Percentiles rank a stretch among this genome's conserved stretches.
Conservation (phyloP, 2,329 filamentous ascomycete species). For the Stylonectria norvegica region DNA sequence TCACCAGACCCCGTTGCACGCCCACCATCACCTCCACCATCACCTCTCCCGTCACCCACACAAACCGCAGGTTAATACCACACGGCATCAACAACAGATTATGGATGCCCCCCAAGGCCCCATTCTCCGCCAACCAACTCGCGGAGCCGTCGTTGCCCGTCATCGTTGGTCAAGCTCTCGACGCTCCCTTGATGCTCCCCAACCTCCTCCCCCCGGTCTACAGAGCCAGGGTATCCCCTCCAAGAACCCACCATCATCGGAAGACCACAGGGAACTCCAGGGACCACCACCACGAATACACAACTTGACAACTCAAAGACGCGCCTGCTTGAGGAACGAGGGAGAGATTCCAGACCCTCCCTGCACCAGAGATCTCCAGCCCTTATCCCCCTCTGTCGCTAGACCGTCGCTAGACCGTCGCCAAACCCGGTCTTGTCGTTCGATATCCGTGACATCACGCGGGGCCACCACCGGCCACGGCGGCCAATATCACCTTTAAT, state of each 20-base stretch:
- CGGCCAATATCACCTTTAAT: constrained; percentile 11
- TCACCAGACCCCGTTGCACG: too few relatives aligned
- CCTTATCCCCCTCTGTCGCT: neutral
- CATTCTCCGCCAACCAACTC: neutral
- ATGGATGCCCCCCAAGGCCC: too few relatives aligned
- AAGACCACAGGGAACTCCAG: neutral
- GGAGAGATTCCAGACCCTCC: too few relatives aligned
- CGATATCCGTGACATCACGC: constrained; percentile 25
- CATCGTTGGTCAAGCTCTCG: neutral
- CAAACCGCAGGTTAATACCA: too few relatives aligned
- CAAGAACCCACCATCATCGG: too few relatives aligned
- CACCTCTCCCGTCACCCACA: neutral
- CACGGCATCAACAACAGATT: too few relatives aligned
- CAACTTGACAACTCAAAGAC: too few relatives aligned
- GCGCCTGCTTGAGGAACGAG: too few relatives aligned
- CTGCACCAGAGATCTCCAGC: neutral
- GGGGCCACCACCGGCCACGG: constrained; percentile 8
- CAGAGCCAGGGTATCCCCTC: constrained; percentile 9
- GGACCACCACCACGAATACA: constrained; percentile 5
- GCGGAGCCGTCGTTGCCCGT: neutral
- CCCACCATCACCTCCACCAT: neutral
- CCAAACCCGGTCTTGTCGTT: constrained; percentile 16
- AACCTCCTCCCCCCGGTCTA: neutral
- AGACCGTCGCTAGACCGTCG: constrained; percentile 1
- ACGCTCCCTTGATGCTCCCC: neutral